Base-by-base conservation (phyloP, 2,329 filamentous ascomycete genomes). In the Triangularia setosa region DNA sequence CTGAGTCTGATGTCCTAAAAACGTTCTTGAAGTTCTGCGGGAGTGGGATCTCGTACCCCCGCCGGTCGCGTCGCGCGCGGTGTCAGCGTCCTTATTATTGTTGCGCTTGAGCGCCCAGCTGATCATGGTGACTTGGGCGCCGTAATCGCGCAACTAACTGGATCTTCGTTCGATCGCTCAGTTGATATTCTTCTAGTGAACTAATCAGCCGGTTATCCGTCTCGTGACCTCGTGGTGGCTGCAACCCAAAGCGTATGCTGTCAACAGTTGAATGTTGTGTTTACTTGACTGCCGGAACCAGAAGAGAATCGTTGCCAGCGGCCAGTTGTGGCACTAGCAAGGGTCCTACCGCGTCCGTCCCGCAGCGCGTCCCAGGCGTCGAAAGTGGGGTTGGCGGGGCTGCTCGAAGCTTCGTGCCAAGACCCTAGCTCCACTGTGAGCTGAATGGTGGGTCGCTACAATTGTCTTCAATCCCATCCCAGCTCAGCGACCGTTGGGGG, bases 91-190 rank as follows among this genome's bases (percentile, higher is more conserved):
- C 18, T 48, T 48, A 14, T 48, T 48, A n/a, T 48, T 48, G 48
- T 67, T 76, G 72, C 77, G 80, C 72, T 80, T 83, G 70, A 87
- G 75, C 76, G 85, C 84, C 85, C 85, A 87, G 68, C 84, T 84
- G 65, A 87, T 79, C 85, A 87, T 87, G 33, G 44, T 71, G 64
- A 28, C n/a, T 57, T 27, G 52, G 25, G 23, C 24, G 52, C 21
- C 23, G 40, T 48, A n/a, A 48, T 48, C 40, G 40, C 40, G 40
- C 40, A 48, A 23, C 40, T 48, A 48, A 18, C n/a, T 63, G 24
- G 30, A 30, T 40, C 44, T 23, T 35, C 27, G 21, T 18, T 12
- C 7, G 9, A 25, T 58, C 18, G 28, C 24, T 55, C 28, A 18
- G 57, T 63, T 55, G 27, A 54, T 24, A n/a, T 21, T 48, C 0